Evolutionary conservation across 176 grass and related monocot species (phyloP).

Genomic region (Bromus sterilis): DNA sequence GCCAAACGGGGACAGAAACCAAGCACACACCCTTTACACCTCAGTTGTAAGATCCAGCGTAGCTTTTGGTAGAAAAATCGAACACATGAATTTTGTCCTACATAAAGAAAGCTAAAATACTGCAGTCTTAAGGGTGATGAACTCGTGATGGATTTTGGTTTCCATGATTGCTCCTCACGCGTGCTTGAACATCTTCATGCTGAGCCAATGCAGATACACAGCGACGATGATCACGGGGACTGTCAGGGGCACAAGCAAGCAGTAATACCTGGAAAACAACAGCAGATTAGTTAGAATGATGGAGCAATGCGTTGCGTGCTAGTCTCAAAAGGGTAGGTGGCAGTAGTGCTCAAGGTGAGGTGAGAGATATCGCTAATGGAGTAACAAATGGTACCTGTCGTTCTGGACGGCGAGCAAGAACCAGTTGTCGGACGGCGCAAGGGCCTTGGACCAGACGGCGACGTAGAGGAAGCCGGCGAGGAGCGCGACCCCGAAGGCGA

Average conservation of each 20-base stretch:
- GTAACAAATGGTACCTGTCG: conserved; percentile 37
- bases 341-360: background rate
- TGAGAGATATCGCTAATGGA: background rate
- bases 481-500: conserved; percentile 23
- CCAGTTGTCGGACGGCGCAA: conserved; percentile 26
- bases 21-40: no score
- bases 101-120: background rate
- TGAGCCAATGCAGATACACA: conserved; percentile 78
- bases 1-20: no score
- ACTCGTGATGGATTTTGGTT: background rate
- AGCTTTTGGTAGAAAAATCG: no score
- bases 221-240: conserved; percentile 53
- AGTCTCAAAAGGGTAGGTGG: background rate
- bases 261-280: conserved; percentile 61
- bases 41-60: no score
- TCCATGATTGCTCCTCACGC: conserved; percentile 22
- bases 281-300: background rate
- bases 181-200: conserved; percentile 92
- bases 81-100: no score
- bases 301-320: background rate
- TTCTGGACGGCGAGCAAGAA: conserved; percentile 32
- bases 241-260: conserved; percentile 68
- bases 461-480: conserved; percentile 39
- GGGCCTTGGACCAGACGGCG: conserved; percentile 36
- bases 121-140: background rate